Percentiles rank a stretch among this genome's conserved stretches.
Conservation (phyloP, 2,329 filamentous ascomycete species). For the Colletotrichum theobromicola region DNA sequence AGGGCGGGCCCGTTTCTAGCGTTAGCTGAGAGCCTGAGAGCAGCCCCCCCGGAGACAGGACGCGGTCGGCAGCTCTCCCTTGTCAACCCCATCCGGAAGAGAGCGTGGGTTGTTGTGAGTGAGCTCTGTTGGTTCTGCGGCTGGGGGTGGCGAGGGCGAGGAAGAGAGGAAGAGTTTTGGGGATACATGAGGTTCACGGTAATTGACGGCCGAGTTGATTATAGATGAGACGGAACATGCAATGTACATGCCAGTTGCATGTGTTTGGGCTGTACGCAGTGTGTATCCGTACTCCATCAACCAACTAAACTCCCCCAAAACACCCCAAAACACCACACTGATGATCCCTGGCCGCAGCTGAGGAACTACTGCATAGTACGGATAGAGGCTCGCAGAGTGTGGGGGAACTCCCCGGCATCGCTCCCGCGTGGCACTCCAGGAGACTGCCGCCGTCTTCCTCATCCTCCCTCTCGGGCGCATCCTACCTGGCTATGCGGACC, state of each 20-base stretch:
- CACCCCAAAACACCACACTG: background rate
- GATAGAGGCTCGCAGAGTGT: background rate
- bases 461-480: background rate
- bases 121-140: background rate
- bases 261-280: background rate
- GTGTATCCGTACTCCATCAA: background rate
- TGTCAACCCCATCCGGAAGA: background rate
- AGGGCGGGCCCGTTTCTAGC: background rate
- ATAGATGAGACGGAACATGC: background rate
- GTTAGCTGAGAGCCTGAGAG: background rate
- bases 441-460: background rate
- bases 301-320: background rate
- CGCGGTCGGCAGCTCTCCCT: background rate
- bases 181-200: background rate
- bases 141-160: background rate
- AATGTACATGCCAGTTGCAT: background rate
- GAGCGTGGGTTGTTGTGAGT: background rate
- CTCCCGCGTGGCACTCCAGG: slow-evolving; percentile 12
- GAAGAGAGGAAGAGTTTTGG: background rate
- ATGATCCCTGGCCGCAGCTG: background rate
- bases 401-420: slow-evolving; percentile 18
- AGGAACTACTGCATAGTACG: background rate
- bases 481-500: background rate
- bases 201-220: background rate
- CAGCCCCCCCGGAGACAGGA: background rate